Percentiles rank a stretch among this genome's conserved stretches.
Conservation (phyloP, 129 eudicot species). For the Flaveria sonorensis region DNA sequence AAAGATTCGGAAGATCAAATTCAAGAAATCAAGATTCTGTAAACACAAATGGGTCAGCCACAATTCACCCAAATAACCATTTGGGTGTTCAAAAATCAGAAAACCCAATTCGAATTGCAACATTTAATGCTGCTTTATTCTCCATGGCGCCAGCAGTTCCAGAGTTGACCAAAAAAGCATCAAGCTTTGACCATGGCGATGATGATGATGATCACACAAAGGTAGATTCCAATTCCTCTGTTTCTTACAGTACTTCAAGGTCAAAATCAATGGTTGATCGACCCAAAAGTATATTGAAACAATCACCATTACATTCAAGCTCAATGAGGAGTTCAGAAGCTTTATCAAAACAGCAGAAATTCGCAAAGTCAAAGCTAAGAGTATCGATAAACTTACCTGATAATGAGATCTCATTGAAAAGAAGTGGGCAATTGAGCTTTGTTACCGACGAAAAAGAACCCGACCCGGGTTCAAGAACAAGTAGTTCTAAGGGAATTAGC, state of each 20-base stretch:
- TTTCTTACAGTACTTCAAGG: slow-evolving; percentile 28
- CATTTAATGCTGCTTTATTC: slow-evolving; percentile 95
- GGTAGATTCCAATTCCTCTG: neutral
- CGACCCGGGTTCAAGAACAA: slow-evolving; percentile 31
- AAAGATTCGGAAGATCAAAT: slow-evolving; percentile 55
- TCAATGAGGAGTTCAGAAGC: slow-evolving; percentile 39
- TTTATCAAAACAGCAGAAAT: slow-evolving; percentile 50
- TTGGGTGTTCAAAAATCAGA: slow-evolving; percentile 28
- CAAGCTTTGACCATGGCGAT: slow-evolving; percentile 35
- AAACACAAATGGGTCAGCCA: slow-evolving; percentile 49
- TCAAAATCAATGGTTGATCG: slow-evolving; percentile 59
- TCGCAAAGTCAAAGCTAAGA: slow-evolving; percentile 75
- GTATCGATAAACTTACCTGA: slow-evolving; percentile 95
- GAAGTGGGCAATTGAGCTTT: slow-evolving; percentile 58
- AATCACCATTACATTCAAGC: slow-evolving; percentile 72
- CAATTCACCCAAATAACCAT: slow-evolving; percentile 62
- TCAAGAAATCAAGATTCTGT: slow-evolving; percentile 48
- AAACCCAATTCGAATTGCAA: slow-evolving; percentile 59
- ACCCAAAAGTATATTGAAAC: slow-evolving; percentile 84
- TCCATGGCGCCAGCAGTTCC: slow-evolving; percentile 93
- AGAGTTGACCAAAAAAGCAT: slow-evolving; percentile 27
- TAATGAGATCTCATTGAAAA: slow-evolving; percentile 76
- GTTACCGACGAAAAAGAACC: slow-evolving; percentile 33
- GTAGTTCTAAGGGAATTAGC: slow-evolving; percentile 33
- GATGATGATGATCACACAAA: slow-evolving; percentile 30